phyloP scores from a whole-genome alignment of 805 yeast species.

The Saccharomycopsis synnaedendra region DNA sequence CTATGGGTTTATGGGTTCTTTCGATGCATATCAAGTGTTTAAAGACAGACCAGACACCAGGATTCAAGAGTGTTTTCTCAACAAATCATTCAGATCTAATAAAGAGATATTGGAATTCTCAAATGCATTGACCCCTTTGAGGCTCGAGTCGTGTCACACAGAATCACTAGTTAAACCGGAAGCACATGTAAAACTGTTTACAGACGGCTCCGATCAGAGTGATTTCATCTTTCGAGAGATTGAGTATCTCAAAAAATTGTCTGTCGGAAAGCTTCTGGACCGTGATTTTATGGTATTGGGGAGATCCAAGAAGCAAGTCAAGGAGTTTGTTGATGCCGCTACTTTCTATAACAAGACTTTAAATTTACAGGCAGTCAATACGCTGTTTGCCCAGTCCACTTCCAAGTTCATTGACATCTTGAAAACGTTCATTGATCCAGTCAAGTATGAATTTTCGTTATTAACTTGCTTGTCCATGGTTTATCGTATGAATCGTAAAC shows the following conservation, averaged over 20 bases:
- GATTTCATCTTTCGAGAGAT: conserved; percentile 36
- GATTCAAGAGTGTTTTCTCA: conserved; percentile 22
- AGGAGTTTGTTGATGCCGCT: conserved; percentile 27
- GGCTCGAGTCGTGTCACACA: not conserved
- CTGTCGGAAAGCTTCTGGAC: conserved; percentile 31
- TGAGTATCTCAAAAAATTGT: conserved; percentile 27
- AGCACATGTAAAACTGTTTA: not conserved
- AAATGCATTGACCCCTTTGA: conserved; percentile 15
- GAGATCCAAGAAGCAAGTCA: conserved; percentile 39
- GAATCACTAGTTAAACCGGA: conserved; percentile 1
- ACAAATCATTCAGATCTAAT: conserved; percentile 49
- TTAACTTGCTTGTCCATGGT: conserved; percentile 10
- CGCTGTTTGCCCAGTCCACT: conserved; percentile 34
- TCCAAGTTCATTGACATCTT: conserved; percentile 38
- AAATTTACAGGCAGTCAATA: conserved; percentile 34
- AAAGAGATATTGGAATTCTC: conserved; percentile 43
- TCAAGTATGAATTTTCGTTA: conserved; percentile 21
- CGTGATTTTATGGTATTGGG: conserved; percentile 44
- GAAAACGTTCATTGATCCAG: conserved; percentile 27
- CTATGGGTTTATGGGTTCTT: conserved; percentile 53
- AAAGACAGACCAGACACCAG: conserved; percentile 19
- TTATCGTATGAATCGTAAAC: too few species aligned
- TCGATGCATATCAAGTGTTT: conserved; percentile 18
- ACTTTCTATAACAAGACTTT: conserved; percentile 29
- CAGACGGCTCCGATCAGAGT: conserved; percentile 26